Base-by-base conservation (phyloP, 306 rosid genomes). In the Castanospermum australe region DNA sequence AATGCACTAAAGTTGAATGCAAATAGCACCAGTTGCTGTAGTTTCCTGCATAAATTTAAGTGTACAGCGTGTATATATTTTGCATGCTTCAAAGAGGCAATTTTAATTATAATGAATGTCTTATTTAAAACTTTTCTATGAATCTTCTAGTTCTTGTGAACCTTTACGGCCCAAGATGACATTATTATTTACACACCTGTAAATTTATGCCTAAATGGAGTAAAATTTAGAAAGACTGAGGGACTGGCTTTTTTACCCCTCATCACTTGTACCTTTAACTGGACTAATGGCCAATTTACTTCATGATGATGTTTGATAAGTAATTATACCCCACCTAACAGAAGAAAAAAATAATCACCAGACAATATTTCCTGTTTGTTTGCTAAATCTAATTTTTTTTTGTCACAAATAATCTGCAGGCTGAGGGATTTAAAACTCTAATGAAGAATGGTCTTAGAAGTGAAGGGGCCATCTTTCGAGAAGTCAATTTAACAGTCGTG, bases 371-470 rank as follows among this genome's bases (percentile, higher is more conserved):
- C 61, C 15, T 35, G 30, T 21, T 61, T 55, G 71, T 47, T 82
- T 54, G 28, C 78, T 76, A 67, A 22, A 18, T 42, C 21, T 24
- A 11, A 21, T 33, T 32, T 73, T 42, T 56, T 66, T 65, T 75
- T 57, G 67, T 44, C 21, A 14, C 55, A 74, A 47, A 41, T 71
- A 48, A 48, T 68, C 51, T 77, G 59, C 89, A 89, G 92, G 86
- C 71, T 82, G 80, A 88, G 76, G 84, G 60, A 78, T 63, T 59
- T 78, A 76, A 73, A 82, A 71, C 83, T 86, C 79, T 36, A 67
- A 65, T 32, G 85, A 82, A 79, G 83, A 81, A 65, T 20, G 75
- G 36, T 45, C 65, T 54, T 51, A 56, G 33, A 55, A 67, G 42
- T 5, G 38, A 69, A 70, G 83, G 65, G 38, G 8, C 57, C 64